Percentiles rank a stretch among this genome's conserved stretches.
Conservation (phyloP, 495 filamentous ascomycete species). For the Podospora appendiculata region DNA sequence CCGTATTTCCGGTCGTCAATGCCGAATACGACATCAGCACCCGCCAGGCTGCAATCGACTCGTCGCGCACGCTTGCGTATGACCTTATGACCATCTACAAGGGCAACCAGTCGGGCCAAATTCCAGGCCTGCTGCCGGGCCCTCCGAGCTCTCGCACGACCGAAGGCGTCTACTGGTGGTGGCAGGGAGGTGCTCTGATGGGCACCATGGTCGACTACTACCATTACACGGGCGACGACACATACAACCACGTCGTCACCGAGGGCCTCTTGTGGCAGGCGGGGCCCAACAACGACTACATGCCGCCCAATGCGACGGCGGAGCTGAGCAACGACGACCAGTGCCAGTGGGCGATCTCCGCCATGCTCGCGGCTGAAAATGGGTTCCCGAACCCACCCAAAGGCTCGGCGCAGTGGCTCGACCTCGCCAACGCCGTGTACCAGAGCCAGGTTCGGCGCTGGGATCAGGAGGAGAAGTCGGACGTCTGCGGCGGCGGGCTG, state of each 20-base stretch:
- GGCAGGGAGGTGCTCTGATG: constrained; percentile 42
- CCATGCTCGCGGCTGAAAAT: not conserved
- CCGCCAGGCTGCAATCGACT: constrained; percentile 11
- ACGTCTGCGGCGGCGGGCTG: constrained; percentile 61
- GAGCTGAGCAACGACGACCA: constrained; percentile 77
- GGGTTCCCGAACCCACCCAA: constrained; percentile 53
- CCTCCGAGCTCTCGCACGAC: constrained; percentile 24
- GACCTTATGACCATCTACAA: constrained; percentile 61
- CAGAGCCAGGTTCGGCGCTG: constrained; percentile 49
- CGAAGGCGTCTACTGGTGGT: constrained; percentile 51
- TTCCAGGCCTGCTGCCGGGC: constrained; percentile 58
- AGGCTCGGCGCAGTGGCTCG: constrained; percentile 62
- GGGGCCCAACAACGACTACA: constrained; percentile 51
- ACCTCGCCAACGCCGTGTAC: constrained; percentile 70
- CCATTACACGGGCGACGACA: constrained; percentile 57
- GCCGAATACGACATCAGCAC: not conserved
- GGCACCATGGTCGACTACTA: constrained; percentile 62
- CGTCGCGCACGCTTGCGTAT: constrained; percentile 53
- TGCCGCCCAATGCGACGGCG: constrained; percentile 62
- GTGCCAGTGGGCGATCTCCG: constrained; percentile 60
- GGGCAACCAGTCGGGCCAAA: constrained; percentile 51
- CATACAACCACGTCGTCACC: constrained; percentile 52
- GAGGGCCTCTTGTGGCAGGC: constrained; percentile 57
- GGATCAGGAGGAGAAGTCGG: constrained; percentile 47
- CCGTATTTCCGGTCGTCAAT: too few relatives aligned